A percentile compares a stretch with the other conserved stretches of the same genome.
These are phyloP conservation scores for Diospyros lotus DNA, from an alignment of 148 eudicot genomes.

Conservation along the genomic window DNA sequence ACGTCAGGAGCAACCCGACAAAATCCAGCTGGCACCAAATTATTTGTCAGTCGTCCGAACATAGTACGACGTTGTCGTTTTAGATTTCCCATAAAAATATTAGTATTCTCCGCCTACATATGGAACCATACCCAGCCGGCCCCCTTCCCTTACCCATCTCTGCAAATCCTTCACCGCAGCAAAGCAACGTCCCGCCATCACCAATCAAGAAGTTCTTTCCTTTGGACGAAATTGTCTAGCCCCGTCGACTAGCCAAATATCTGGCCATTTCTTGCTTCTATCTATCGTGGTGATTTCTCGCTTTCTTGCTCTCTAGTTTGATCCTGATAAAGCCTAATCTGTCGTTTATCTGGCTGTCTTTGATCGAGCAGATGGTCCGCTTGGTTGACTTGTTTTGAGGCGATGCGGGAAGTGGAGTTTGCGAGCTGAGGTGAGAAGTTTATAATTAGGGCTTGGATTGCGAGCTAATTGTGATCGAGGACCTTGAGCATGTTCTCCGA, in stretches of 20 bases:
- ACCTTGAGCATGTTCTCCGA: background rate
- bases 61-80: background rate
- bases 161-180: slow-evolving; percentile 3
- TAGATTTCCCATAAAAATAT: background rate
- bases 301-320: background rate
- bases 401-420: background rate
- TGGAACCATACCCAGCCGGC: background rate
- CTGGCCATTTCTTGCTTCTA: slow-evolving; percentile 4
- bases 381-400: background rate
- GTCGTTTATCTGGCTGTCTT: background rate
- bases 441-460: background rate
- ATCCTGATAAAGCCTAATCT: background rate
- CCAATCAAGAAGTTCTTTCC: background rate
- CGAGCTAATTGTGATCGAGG: background rate
- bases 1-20: background rate
- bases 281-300: background rate
- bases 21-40: background rate
- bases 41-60: background rate
- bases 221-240: background rate
- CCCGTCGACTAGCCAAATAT: background rate
- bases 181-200: background rate
- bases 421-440: slow-evolving; percentile 3
- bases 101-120: background rate
- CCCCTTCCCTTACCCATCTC: slow-evolving; percentile 2
- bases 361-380: background rate